Base-by-base conservation (phyloP, 2,329 filamentous ascomycete species). In the Epicoccum nigrum region DNA sequence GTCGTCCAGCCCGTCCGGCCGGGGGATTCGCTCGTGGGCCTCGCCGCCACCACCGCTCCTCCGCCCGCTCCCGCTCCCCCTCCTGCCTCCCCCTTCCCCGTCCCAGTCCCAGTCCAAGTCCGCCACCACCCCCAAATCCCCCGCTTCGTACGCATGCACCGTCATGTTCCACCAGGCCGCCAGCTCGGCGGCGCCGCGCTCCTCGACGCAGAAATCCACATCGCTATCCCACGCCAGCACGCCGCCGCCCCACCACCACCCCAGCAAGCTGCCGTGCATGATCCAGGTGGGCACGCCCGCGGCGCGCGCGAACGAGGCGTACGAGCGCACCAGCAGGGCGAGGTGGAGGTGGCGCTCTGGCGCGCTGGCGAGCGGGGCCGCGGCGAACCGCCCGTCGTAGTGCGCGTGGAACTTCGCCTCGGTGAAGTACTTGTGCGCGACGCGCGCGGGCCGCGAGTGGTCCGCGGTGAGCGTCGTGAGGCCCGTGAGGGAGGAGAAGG, bases 191-290 rank as follows among this genome's bases (percentile, higher is more conserved):
- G 85, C 82, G 0, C 80, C 80, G 11, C 69, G 62, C 62, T 84
- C 80, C 5, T 80, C 79, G 13, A 86, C 76, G 64, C 84, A 81
- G 11, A 85, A 81, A 56, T 86, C 83, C 40, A 85, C 64, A 58
- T 86, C 83, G 11, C 78, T 80, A 63, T 86, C 83, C 83, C 83
- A 86, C 2, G 83, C 83, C 69, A 86, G 77, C 60, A 84, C 79
- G 63, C 79, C 78, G 45, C 79, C 76, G 58, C 84, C 85, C 83
- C 83, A 86, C 78, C 81, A 86, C 83, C 83, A 86, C 28, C 82
- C 81, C 13, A 86, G 71, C 32, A 86, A 69, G 5, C 80, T 81
- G 11, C 83, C 83, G 58, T 86, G 83, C 81, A 85, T 85, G 49
- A 86, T 79, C 83, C 83, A 86, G 7, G 83, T 86, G 57, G 84